Conservation (phyloP, 805 yeast genomes). For the Yamadazyma scolyti region DNA sequence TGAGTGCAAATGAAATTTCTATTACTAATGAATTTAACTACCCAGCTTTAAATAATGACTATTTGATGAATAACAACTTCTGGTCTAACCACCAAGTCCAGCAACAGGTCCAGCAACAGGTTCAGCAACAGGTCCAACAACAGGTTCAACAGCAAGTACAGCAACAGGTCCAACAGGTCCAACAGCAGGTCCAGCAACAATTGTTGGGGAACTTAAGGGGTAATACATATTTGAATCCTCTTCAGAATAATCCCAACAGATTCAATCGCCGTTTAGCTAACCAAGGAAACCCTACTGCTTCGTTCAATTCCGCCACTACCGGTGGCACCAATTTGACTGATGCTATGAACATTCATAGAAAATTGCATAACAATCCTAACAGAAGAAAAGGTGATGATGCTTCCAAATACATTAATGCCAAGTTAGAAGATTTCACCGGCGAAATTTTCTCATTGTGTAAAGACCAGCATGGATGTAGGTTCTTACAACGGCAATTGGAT, state of each 20-base stretch:
- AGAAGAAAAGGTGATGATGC: slow-evolving; percentile 62
- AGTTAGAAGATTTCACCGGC: slow-evolving; percentile 64
- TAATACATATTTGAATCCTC: no score
- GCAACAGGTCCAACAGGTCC: slow-evolving; percentile 9
- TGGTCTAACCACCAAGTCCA: slow-evolving; percentile 8
- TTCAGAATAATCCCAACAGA: background rate
- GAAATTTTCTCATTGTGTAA: slow-evolving; percentile 79
- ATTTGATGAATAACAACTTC: slow-evolving; percentile 3
- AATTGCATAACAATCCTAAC: slow-evolving; percentile 26
- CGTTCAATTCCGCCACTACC: background rate
- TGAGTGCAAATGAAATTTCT: background rate
- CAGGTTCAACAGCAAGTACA: slow-evolving; percentile 10
- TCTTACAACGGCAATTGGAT: slow-evolving; percentile 83
- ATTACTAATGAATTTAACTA: slow-evolving; percentile 1
- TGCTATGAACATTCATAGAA: slow-evolving; percentile 41
- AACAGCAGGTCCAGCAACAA: slow-evolving; percentile 6
- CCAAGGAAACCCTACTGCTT: background rate
- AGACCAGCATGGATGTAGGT: slow-evolving; percentile 96
- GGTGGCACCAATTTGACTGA: slow-evolving; percentile 12
- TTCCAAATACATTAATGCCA: slow-evolving; percentile 63
- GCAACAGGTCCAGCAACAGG: slow-evolving; percentile 10
- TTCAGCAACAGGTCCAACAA: slow-evolving; percentile 11
- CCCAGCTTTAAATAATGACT: slow-evolving; percentile 2
- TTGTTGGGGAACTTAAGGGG: background rate
- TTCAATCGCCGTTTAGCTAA: slow-evolving; percentile 1